These are phyloP conservation scores for Diaporthe citriasiana DNA, from an alignment of 2,329 filamentous ascomycete species.

Conservation along the genomic window DNA sequence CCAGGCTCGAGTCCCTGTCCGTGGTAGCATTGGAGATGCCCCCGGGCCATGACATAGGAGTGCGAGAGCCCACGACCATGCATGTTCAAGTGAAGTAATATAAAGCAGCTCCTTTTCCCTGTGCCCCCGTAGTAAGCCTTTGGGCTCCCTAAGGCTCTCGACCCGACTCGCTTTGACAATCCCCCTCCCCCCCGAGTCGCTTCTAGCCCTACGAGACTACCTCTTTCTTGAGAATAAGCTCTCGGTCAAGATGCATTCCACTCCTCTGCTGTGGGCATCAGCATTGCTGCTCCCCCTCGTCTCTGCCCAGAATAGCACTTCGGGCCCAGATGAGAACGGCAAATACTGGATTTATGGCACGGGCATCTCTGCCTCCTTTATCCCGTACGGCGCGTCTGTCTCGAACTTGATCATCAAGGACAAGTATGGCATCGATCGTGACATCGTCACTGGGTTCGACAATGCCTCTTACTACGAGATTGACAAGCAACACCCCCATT, in stretches of 20 bases:
- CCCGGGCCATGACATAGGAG: conserved; percentile 26
- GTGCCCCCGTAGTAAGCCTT: neutral
- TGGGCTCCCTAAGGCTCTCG: conserved; percentile 15
- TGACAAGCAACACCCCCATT: conserved; percentile 77
- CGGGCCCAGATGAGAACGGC: conserved; percentile 68
- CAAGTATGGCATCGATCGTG: conserved; percentile 75
- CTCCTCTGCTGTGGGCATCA: conserved; percentile 43
- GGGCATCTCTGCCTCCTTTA: conserved; percentile 77
- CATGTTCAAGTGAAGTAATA: conserved; percentile 5
- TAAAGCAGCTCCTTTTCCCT: neutral
- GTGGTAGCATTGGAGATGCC: conserved; percentile 30
- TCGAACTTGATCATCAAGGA: conserved; percentile 80
- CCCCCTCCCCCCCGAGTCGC: conserved; percentile 6
- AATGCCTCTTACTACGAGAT: conserved; percentile 79
- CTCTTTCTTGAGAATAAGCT: neutral
- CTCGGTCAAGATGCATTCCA: conserved; percentile 37
- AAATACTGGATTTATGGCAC: conserved; percentile 81
- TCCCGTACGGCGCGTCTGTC: conserved; percentile 81
- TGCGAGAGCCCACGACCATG: conserved; percentile 5
- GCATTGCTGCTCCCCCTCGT: conserved; percentile 51
- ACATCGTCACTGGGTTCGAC: conserved; percentile 82
- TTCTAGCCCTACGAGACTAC: conserved; percentile 7
- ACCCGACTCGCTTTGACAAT: neutral
- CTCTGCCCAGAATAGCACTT: conserved; percentile 47
- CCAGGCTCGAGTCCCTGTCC: conserved; percentile 31